phyloP scores from a whole-genome alignment of 768 basidiomycete species.

The Naganishia antarctica region DNA sequence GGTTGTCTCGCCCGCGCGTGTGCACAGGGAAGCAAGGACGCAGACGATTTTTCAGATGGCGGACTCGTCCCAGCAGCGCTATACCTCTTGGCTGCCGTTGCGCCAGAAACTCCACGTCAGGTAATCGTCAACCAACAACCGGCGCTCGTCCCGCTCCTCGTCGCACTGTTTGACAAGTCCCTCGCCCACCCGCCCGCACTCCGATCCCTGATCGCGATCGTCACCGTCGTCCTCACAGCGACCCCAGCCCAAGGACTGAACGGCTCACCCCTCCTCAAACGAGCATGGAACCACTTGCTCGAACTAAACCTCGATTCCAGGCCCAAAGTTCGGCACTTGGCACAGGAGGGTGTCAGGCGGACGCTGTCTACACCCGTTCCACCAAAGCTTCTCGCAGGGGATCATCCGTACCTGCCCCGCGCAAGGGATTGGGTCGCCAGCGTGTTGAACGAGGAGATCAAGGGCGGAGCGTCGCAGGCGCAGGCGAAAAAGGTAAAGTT shows the following conservation, averaged over 20 bases:
- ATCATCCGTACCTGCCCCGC: conserved; percentile 79
- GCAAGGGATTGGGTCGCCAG: conserved; percentile 73
- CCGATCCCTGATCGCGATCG: conserved; percentile 77
- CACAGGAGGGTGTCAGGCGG: conserved; percentile 76
- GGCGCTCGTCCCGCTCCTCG: conserved; percentile 66
- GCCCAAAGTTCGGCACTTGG: conserved; percentile 89
- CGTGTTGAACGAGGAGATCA: conserved; percentile 62
- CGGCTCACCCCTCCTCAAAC: conserved; percentile 57
- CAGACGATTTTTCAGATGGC: conserved; percentile 57
- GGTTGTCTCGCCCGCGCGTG: conserved; percentile 43
- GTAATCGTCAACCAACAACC: conserved; percentile 72
- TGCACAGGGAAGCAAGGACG: conserved; percentile 53
- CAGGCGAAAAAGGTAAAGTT: conserved; percentile 57
- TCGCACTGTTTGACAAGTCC: conserved; percentile 72
- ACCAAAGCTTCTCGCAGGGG: conserved; percentile 57
- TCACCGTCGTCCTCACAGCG: conserved; percentile 63
- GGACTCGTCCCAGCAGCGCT: conserved; percentile 76
- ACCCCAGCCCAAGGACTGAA: conserved; percentile 71
- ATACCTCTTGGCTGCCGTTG: conserved; percentile 72
- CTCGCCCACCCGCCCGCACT: conserved; percentile 60
- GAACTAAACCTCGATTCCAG: conserved; percentile 78
- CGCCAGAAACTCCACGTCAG: conserved; percentile 71
- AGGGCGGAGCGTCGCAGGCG: conserved; percentile 59
- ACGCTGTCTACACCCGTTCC: conserved; percentile 70
- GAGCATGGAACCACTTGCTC: conserved; percentile 77